Percentiles rank a stretch among this genome's conserved stretches.
Conservation (phyloP, 73 alveolate species). For the Paramecium caudatum region DNA sequence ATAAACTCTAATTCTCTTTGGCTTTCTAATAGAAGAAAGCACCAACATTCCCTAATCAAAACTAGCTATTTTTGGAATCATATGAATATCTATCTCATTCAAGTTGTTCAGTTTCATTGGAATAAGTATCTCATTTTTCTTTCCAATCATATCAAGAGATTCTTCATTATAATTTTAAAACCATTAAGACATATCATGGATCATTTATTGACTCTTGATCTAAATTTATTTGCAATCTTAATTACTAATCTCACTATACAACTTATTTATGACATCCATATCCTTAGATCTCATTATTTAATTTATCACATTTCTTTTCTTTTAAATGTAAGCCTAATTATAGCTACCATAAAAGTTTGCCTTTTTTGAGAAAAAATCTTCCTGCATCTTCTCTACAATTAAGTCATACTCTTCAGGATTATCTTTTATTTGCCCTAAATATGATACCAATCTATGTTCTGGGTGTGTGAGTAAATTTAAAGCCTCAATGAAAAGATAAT, state of each 20-base stretch:
- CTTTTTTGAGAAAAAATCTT: neutral
- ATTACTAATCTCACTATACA: no score
- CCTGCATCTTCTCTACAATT: neutral
- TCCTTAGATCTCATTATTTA: neutral
- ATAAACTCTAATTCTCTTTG: constrained; percentile 94
- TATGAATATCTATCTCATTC: constrained; percentile 62
- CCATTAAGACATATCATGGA: constrained; percentile 93
- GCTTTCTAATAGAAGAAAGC: constrained; percentile 96
- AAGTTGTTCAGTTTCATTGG: constrained; percentile 76
- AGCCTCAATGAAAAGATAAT: constrained; percentile 90
- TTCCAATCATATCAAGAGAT: constrained; percentile 73
- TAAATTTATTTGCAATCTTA: constrained; percentile 5
- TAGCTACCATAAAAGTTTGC: constrained; percentile 28
- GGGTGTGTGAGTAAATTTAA: constrained; percentile 96
- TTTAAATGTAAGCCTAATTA: constrained; percentile 1
- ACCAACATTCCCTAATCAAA: constrained; percentile 91
- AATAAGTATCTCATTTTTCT: constrained; percentile 2
- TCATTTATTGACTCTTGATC: constrained; percentile 78
- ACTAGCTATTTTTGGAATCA: constrained; percentile 84
- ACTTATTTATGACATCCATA: no score
- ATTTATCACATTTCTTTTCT: neutral
- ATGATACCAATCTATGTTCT: constrained; percentile 94
- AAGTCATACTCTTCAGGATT: constrained; percentile 78
- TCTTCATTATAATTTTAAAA: constrained; percentile 88
- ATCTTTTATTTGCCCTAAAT: constrained; percentile 88